phyloP scores from a whole-genome alignment of 345 rosid genomes.

The Gossypium australe region DNA sequence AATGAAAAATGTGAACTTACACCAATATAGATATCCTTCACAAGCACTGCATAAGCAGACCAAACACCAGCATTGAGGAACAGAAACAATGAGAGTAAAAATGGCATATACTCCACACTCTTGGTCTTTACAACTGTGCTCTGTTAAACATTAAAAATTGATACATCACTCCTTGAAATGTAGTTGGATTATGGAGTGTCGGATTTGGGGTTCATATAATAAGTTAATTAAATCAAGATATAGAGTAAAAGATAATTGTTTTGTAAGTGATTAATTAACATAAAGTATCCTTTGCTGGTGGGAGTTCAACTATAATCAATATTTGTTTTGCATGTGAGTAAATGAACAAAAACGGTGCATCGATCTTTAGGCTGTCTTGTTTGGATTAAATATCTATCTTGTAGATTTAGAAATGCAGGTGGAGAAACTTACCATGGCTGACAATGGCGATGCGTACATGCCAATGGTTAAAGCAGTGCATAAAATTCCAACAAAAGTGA shows the following conservation, averaged over 20 bases:
- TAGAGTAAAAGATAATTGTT: too few species aligned
- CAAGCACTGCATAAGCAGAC: conserved; percentile 28
- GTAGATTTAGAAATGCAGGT: background rate
- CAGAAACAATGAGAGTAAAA: conserved; percentile 31
- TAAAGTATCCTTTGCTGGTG: too few species aligned
- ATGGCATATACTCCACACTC: conserved; percentile 42
- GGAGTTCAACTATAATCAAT: too few species aligned
- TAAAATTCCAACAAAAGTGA: conserved; percentile 41
- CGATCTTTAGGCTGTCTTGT: background rate
- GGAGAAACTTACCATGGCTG: conserved; percentile 35
- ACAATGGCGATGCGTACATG: conserved; percentile 58
- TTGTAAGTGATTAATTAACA: too few species aligned
- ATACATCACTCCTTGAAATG: background rate
- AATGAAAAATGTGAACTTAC: conserved; percentile 25
- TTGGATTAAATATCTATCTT: background rate
- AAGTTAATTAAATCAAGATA: too few species aligned
- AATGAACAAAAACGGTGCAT: background rate
- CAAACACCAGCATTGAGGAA: conserved; percentile 30
- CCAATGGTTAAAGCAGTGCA: conserved; percentile 44
- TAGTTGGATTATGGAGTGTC: background rate
- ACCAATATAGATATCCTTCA: conserved; percentile 31
- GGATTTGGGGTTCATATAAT: too few species aligned
- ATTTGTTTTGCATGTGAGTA: too few species aligned
- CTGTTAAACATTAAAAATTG: conserved; percentile 15
- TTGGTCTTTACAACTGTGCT: conserved; percentile 26